Evolutionary conservation across 345 rosid species (phyloP).

Genomic region (Eucalyptus virginea): DNA sequence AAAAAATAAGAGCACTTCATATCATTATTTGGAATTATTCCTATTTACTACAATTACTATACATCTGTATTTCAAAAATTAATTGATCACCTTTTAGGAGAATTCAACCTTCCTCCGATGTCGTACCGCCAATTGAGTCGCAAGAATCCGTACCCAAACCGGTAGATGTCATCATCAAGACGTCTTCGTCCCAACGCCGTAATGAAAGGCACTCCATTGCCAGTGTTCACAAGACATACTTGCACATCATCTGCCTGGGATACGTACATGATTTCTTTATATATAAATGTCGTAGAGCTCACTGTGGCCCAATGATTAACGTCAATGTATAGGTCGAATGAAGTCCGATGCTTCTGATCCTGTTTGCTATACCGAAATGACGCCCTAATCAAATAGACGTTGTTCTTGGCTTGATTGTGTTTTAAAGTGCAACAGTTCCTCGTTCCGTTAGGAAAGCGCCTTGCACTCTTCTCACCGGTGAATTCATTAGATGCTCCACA

Average conservation of each 20-base stretch:
- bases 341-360: constrained; percentile 1
- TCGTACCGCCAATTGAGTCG: not conserved
- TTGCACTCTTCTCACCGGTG: not conserved
- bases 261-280: not conserved
- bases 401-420: not conserved
- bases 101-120: not conserved
- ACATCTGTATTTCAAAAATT: not conserved
- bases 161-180: not conserved
- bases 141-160: not conserved
- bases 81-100: not conserved
- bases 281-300: not conserved
- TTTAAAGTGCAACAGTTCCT: constrained; percentile 31
- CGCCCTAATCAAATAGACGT: constrained; percentile 21
- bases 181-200: not conserved
- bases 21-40: too few species aligned
- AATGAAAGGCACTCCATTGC: not conserved
- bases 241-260: not conserved
- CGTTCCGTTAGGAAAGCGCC: constrained; percentile 19
- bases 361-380: constrained; percentile 24
- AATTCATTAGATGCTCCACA: constrained; percentile 24
- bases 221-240: constrained; percentile 4
- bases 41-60: not conserved
- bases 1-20: too few species aligned
- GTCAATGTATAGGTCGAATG: constrained; percentile 14
- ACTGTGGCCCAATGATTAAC: not conserved